Percentiles rank a stretch among this genome's conserved stretches.
Conservation (phyloP, 1,139 yeast genomes). For the Candida dubliniensis region DNA sequence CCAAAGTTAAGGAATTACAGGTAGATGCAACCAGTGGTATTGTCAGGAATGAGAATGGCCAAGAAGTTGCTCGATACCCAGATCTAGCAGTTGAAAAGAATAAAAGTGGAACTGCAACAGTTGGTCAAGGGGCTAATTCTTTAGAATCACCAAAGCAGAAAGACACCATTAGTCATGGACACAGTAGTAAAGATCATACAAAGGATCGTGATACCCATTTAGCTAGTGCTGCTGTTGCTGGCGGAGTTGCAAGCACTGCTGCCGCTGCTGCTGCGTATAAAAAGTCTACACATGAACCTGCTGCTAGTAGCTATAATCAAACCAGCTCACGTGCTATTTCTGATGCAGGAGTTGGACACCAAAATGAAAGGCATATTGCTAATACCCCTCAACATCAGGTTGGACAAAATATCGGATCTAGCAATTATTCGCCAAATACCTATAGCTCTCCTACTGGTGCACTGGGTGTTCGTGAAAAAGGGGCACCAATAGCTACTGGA, state of each 20-base stretch:
- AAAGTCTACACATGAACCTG: not conserved
- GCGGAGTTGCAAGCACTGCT: constrained; percentile 3
- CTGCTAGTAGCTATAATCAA: not conserved
- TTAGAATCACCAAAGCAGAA: not conserved
- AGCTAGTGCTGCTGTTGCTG: constrained; percentile 12
- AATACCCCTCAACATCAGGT: no score
- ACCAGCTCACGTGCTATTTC: not conserved
- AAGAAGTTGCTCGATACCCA: constrained; percentile 15
- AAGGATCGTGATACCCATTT: constrained; percentile 8
- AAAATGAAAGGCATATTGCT: no score
- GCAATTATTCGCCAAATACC: no score
- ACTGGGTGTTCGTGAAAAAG: no score
- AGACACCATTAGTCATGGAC: not conserved
- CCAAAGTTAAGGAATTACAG: constrained; percentile 26
- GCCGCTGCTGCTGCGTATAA: constrained; percentile 5
- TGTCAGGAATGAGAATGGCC: constrained; percentile 33
- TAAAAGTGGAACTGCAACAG: constrained; percentile 1
- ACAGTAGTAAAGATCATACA: no score
- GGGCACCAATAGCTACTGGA: no score
- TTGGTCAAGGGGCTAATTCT: constrained; percentile 1
- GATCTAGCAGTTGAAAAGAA: constrained; percentile 12
- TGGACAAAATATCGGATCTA: no score
- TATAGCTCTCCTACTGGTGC: no score
- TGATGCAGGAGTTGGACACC: no score
- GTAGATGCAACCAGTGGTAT: constrained; percentile 34